Percentiles rank a stretch among this genome's conserved stretches.
Evolutionary conservation across 2,329 filamentous ascomycete genomes (phyloP).

Genomic region (Aspergillus pseudonomiae): DNA sequence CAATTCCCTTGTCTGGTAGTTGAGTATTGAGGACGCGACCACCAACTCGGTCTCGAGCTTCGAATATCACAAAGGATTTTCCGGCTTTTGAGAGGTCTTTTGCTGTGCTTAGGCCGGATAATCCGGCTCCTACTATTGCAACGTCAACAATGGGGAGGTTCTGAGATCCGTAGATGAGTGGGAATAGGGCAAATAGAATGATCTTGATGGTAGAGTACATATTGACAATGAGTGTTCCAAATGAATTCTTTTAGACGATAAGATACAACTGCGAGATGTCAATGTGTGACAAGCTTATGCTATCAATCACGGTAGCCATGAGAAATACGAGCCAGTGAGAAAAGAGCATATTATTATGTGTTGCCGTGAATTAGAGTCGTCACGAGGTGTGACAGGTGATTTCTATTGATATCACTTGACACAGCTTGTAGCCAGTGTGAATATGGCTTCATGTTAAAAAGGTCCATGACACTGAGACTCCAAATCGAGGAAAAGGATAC

Average conservation of each 20-base stretch:
- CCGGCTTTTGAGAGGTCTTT: slow-evolving; percentile 14
- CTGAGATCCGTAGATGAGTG: background rate
- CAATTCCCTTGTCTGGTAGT: slow-evolving; percentile 18
- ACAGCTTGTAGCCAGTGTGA: background rate
- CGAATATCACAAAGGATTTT: slow-evolving; percentile 16
- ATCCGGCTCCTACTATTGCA: slow-evolving; percentile 10
- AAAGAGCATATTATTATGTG: background rate
- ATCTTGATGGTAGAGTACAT: background rate
- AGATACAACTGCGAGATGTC: background rate
- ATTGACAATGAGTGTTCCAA: background rate
- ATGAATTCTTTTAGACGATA: background rate
- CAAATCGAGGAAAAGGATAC: background rate
- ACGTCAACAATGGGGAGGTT: slow-evolving; percentile 4
- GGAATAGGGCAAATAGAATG: background rate
- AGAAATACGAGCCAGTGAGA: background rate
- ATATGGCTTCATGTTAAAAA: background rate
- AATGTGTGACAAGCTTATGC: background rate
- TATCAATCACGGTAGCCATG: background rate
- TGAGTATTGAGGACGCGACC: slow-evolving; percentile 19
- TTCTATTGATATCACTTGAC: background rate
- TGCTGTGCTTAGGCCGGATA: slow-evolving; percentile 11
- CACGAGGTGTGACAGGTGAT: background rate
- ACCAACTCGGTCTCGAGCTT: slow-evolving; percentile 24
- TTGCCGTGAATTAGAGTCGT: background rate
- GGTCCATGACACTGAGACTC: background rate